Evolutionary conservation across 208 protist species (phyloP).

Genomic region (Blastocrithidia nonstop): DNA sequence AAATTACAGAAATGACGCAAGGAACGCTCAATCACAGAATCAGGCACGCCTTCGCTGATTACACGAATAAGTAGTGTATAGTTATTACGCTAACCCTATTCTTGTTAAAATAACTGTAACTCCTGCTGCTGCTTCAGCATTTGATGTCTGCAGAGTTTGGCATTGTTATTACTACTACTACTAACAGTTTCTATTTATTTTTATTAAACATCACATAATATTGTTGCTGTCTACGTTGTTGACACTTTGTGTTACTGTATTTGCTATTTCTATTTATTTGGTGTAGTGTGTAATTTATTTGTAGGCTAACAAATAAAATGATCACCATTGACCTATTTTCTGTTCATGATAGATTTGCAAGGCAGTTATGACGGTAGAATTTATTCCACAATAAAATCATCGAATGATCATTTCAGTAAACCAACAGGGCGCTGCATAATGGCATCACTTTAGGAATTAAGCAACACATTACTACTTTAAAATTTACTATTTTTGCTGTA

Average conservation of each 20-base stretch:
- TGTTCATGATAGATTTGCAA: no score
- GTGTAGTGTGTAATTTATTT: no score
- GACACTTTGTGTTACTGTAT: background rate
- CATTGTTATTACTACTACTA: background rate
- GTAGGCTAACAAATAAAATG: no score
- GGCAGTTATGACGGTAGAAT: slow-evolving; percentile 9
- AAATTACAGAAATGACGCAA: slow-evolving; percentile 11
- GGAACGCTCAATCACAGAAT: slow-evolving; percentile 14
- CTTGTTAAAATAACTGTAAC: background rate
- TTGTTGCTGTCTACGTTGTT: background rate
- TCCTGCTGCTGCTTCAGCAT: background rate
- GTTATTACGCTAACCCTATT: background rate
- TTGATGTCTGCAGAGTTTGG: no score
- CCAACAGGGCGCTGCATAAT: slow-evolving; percentile 19
- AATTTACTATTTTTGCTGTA: no score
- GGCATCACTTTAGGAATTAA: background rate
- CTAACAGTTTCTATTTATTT: background rate
- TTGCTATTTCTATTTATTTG: no score
- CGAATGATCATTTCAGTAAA: slow-evolving; percentile 77
- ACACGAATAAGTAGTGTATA: slow-evolving; percentile 25
- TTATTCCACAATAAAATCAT: slow-evolving; percentile 67
- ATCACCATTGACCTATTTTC: no score
- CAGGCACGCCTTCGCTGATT: slow-evolving; percentile 52
- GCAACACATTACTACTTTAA: no score
- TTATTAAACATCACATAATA: no score